Evolutionary conservation across 441 rosid genomes (phyloP).

Genomic region (Manihot esculenta): DNA sequence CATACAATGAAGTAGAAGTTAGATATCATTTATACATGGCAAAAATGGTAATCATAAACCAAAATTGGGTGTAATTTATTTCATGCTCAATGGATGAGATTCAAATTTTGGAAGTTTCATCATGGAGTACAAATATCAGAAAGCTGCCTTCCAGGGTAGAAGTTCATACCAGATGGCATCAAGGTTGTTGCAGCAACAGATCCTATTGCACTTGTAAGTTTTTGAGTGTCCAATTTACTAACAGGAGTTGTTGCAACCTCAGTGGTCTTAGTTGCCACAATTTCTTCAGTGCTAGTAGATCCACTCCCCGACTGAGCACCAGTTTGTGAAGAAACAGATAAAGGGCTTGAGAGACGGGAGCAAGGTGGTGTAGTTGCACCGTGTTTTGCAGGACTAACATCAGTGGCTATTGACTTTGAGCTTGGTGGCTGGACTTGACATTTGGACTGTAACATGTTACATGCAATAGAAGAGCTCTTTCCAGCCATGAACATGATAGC

Average conservation of each 20-base stretch:
- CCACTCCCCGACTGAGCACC: conserved; percentile 46
- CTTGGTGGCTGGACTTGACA: conserved; percentile 33
- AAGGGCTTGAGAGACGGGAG: conserved; percentile 46
- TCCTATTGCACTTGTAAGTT: conserved; percentile 28
- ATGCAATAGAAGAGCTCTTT: conserved; percentile 36
- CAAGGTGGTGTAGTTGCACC: conserved; percentile 30
- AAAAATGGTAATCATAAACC: background rate
- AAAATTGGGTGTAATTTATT: too few relatives aligned
- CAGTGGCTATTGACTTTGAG: conserved; percentile 35
- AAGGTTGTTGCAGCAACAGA: conserved; percentile 36
- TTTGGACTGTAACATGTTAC: conserved; percentile 32
- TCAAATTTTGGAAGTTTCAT: background rate
- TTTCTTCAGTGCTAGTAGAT: conserved; percentile 47
- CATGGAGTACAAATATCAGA: background rate
- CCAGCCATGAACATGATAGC: conserved; percentile 76
- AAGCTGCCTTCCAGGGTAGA: conserved; percentile 2
- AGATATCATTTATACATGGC: conserved; percentile 7
- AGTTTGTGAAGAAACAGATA: conserved; percentile 54
- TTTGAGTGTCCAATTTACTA: conserved; percentile 41
- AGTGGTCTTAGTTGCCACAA: conserved; percentile 31
- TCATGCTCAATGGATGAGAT: background rate
- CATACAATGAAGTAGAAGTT: conserved; percentile 9
- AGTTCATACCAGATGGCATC: conserved; percentile 61
- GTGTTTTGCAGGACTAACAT: conserved; percentile 37
- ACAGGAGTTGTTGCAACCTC: conserved; percentile 40